These are phyloP conservation scores for Hypoxylon fuscum DNA, from an alignment of 495 filamentous ascomycete genomes.

Conservation along the genomic window DNA sequence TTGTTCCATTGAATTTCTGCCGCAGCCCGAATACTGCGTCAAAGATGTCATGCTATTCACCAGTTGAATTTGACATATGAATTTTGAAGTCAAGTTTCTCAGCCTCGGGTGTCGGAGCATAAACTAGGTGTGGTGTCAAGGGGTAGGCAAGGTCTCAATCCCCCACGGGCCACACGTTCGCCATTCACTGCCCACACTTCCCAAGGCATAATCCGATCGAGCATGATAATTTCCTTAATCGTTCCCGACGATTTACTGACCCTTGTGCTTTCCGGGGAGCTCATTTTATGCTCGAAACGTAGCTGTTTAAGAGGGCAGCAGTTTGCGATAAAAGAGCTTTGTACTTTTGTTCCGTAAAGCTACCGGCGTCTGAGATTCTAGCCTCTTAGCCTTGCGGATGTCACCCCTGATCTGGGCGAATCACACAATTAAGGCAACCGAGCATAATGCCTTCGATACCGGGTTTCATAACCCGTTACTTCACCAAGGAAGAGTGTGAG, in stretches of 20 bases:
- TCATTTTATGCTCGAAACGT: constrained; percentile 19
- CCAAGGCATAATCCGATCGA: constrained; percentile 43
- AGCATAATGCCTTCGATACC: constrained; percentile 39
- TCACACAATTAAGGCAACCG: neutral
- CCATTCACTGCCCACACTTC: constrained; percentile 8
- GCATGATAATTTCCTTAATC: constrained; percentile 32
- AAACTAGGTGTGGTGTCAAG: too few species aligned
- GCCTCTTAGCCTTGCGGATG: constrained; percentile 4
- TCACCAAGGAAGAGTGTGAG: constrained; percentile 44
- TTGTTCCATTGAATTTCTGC: constrained; percentile 18
- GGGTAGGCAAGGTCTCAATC: neutral
- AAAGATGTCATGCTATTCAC: constrained; percentile 9
- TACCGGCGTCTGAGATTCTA: neutral
- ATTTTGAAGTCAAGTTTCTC: neutral
- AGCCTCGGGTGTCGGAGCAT: constrained; percentile 15
- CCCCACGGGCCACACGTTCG: constrained; percentile 23
- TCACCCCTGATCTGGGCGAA: neutral
- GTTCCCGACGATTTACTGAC: constrained; percentile 30
- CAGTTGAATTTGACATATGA: constrained; percentile 9
- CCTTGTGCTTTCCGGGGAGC: constrained; percentile 25
- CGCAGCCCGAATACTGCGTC: constrained; percentile 7
- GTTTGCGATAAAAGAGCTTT: neutral
- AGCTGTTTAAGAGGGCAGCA: constrained; percentile 7
- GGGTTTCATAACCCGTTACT: constrained; percentile 39
- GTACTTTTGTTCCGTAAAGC: neutral